These are phyloP conservation scores for Xylaria sp. DNA, from an alignment of 2,329 filamentous ascomycete species.

Conservation along the genomic window DNA sequence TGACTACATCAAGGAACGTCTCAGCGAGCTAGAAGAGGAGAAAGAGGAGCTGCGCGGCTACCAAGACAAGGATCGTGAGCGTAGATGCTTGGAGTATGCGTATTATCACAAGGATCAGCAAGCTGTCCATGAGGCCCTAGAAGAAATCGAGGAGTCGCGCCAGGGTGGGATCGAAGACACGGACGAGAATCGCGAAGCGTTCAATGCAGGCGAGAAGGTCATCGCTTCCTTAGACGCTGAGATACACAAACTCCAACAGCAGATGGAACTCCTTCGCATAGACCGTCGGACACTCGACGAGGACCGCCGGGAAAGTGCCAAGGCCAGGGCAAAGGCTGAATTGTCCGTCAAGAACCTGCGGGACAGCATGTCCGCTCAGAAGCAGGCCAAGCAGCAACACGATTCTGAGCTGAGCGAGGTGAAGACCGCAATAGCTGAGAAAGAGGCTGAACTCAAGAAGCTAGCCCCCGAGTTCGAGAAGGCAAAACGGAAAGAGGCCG, in stretches of 20 bases:
- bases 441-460: conserved; percentile 74
- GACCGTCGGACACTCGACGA: conserved; percentile 88
- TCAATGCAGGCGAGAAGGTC: conserved; percentile 77
- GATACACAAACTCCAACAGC: conserved; percentile 77
- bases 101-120: conserved; percentile 89
- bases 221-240: conserved; percentile 77
- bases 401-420: conserved; percentile 73
- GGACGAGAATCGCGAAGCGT: conserved; percentile 76
- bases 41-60: conserved; percentile 94
- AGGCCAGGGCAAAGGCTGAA: conserved; percentile 81
- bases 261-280: conserved; percentile 81
- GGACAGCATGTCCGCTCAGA: conserved; percentile 79
- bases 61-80: conserved; percentile 92
- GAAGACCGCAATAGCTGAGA: conserved; percentile 71
- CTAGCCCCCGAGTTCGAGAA: conserved; percentile 78
- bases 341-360: conserved; percentile 79
- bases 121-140: conserved; percentile 74
- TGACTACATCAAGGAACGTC: conserved; percentile 86
- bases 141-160: conserved; percentile 79
- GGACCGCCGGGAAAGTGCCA: conserved; percentile 81
- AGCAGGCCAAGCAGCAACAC: conserved; percentile 72
- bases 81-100: conserved; percentile 90
- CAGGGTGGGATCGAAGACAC: conserved; percentile 83
- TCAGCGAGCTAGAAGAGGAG: conserved; percentile 90
- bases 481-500: conserved; percentile 72